Evolutionary conservation across 305 asterid species (phyloP).

Genomic region (Petunia hybrid): DNA sequence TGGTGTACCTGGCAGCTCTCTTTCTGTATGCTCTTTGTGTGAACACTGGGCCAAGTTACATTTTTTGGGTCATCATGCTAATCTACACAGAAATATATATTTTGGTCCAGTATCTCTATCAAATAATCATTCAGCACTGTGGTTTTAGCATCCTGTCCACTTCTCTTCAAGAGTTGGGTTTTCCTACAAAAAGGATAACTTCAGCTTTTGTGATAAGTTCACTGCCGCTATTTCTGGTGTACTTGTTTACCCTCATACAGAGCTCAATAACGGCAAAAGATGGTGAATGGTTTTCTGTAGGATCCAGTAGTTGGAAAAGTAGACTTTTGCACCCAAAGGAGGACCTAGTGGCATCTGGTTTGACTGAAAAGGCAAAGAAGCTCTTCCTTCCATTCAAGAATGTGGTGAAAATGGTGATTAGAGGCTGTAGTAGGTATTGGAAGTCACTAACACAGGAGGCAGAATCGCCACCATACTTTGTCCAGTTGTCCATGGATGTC

Average conservation of each 20-base stretch:
- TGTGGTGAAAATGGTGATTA: conserved; percentile 54
- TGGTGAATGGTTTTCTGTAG: conserved; percentile 91
- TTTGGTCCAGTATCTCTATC: conserved; percentile 87
- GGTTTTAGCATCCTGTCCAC: conserved; percentile 83
- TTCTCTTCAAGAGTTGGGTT: conserved; percentile 76
- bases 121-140: conserved; percentile 94
- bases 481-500: conserved; percentile 94
- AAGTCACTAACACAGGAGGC: conserved; percentile 98
- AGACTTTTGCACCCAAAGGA: conserved; percentile 51
- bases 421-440: conserved; percentile 89
- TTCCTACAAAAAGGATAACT: conserved; percentile 74
- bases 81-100: conserved; percentile 87
- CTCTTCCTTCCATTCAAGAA: conserved; percentile 52
- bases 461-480: conserved; percentile 99
- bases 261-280: conserved; percentile 98
- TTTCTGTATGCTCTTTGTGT: conserved; percentile 94
- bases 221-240: conserved; percentile 89
- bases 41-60: conserved; percentile 88
- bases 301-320: conserved; percentile 55
- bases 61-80: conserved; percentile 94
- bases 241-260: conserved; percentile 90
- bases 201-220: conserved; percentile 91
- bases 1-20: conserved; percentile 91
- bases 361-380: conserved; percentile 62
- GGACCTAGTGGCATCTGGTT: conserved; percentile 59